phyloP scores from a whole-genome alignment of 2,329 filamentous ascomycete genomes.

The Aspergillus floridensis region DNA sequence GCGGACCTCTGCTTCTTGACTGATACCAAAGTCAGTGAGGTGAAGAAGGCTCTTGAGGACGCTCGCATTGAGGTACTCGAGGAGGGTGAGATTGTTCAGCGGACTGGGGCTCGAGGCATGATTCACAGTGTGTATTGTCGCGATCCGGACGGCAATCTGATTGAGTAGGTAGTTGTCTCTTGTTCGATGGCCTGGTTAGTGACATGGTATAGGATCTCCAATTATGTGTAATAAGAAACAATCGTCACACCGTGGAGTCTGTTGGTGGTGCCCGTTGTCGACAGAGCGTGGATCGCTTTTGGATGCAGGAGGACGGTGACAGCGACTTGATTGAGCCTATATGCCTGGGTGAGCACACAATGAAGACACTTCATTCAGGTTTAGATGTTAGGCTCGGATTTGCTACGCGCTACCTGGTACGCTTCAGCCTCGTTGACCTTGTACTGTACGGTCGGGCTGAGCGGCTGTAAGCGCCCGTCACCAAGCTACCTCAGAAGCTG shows the following conservation, averaged over 20 bases:
- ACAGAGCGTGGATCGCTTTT: no score
- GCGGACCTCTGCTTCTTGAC: conserved; percentile 62
- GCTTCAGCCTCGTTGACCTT: background rate
- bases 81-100: conserved; percentile 50
- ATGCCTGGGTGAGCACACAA: no score
- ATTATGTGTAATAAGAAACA: background rate
- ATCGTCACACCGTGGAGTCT: background rate
- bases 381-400: background rate
- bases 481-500: background rate
- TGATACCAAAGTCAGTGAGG: conserved; percentile 49
- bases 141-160: conserved; percentile 61
- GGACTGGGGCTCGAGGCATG: conserved; percentile 56
- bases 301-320: no score
- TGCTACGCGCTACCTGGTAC: background rate
- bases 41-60: conserved; percentile 43
- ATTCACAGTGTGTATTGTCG: conserved; percentile 59
- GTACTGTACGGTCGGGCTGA: background rate
- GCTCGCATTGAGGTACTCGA: conserved; percentile 49
- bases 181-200: background rate
- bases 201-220: background rate
- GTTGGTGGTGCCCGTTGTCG: background rate
- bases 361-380: no score
- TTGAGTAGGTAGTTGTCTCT: conserved; percentile 52
- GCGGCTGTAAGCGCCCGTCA: background rate
- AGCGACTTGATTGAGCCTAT: no score